These are phyloP conservation scores for Fusarium chlamydosporum DNA, from an alignment of 2,329 filamentous ascomycete species.

Conservation along the genomic window DNA sequence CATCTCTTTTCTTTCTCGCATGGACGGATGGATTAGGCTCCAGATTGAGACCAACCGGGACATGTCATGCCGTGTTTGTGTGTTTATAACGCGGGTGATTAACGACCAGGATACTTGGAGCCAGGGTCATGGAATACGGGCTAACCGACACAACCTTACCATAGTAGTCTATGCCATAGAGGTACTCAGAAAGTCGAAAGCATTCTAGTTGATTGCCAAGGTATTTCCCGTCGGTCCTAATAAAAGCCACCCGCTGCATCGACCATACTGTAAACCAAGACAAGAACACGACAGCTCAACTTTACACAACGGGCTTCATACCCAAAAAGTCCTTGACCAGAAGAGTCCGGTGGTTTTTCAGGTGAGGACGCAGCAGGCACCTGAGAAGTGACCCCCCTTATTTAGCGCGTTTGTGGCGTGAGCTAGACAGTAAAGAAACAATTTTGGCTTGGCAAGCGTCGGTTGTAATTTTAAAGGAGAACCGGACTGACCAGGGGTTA, in stretches of 20 bases:
- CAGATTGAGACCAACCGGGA: background rate
- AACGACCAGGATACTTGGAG: slow-evolving; percentile 19
- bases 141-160: slow-evolving; percentile 4
- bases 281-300: slow-evolving; percentile 1
- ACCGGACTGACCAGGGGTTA: slow-evolving; percentile 14
- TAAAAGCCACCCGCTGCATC: slow-evolving; percentile 18
- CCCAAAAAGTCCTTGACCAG: slow-evolving; percentile 18
- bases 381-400: slow-evolving; percentile 26
- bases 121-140: slow-evolving; percentile 15
- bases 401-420: slow-evolving; percentile 46
- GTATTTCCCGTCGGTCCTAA: background rate
- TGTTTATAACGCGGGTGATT: slow-evolving; percentile 17
- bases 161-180: slow-evolving; percentile 27
- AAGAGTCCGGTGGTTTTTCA: slow-evolving; percentile 7
- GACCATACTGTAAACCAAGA: background rate
- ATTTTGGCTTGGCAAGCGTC: slow-evolving; percentile 32
- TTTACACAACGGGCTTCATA: slow-evolving; percentile 21
- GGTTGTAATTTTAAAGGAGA: slow-evolving; percentile 32
- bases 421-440: slow-evolving; percentile 40
- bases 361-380: slow-evolving; percentile 13
- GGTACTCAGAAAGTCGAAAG: background rate
- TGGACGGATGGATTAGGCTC: background rate
- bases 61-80: slow-evolving; percentile 13
- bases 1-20: background rate
- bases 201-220: background rate